Evolutionary conservation across 73 alveolate species (phyloP).

Genomic region (Paramecium pentaurelia): DNA sequence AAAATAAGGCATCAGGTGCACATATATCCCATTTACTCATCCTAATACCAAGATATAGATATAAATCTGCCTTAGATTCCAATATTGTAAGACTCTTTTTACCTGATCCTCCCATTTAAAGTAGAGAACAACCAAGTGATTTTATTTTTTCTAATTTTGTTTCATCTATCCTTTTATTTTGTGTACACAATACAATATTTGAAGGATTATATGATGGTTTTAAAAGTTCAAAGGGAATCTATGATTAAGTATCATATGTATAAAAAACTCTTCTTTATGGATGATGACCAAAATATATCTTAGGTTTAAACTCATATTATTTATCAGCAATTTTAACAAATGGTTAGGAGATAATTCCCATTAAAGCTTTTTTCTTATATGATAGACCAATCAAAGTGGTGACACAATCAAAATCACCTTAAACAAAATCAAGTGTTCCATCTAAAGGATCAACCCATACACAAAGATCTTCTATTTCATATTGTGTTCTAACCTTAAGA

Average conservation of each 20-base stretch:
- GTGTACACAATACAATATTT: background rate
- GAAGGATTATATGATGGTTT: background rate
- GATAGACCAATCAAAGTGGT: slow-evolving; percentile 79
- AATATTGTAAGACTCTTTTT: slow-evolving; percentile 56
- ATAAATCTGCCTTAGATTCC: slow-evolving; percentile 57
- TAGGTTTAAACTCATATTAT: slow-evolving; percentile 30
- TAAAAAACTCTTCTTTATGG: slow-evolving; percentile 14
- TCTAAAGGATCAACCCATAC: slow-evolving; percentile 95
- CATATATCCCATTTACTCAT: slow-evolving; percentile 80
- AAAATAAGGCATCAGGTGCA: slow-evolving; percentile 81
- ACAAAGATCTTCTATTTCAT: slow-evolving; percentile 61
- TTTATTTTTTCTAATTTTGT: background rate
- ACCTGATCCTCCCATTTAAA: slow-evolving; percentile 74
- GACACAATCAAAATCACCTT: slow-evolving; percentile 75
- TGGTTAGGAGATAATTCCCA: slow-evolving; percentile 59
- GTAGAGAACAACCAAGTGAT: background rate
- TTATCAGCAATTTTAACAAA: background rate
- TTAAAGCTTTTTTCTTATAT: slow-evolving; percentile 25
- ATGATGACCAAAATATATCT: slow-evolving; percentile 51
- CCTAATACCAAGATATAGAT: slow-evolving; percentile 59
- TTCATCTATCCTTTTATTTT: slow-evolving; percentile 29
- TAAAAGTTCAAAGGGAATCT: slow-evolving; percentile 18
- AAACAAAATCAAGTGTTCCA: slow-evolving; percentile 85
- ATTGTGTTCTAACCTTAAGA: background rate
- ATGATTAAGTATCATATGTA: background rate